These are phyloP conservation scores for Phytophthora brassicae DNA, from an alignment of 352 stramenopile genomes.

Conservation along the genomic window DNA sequence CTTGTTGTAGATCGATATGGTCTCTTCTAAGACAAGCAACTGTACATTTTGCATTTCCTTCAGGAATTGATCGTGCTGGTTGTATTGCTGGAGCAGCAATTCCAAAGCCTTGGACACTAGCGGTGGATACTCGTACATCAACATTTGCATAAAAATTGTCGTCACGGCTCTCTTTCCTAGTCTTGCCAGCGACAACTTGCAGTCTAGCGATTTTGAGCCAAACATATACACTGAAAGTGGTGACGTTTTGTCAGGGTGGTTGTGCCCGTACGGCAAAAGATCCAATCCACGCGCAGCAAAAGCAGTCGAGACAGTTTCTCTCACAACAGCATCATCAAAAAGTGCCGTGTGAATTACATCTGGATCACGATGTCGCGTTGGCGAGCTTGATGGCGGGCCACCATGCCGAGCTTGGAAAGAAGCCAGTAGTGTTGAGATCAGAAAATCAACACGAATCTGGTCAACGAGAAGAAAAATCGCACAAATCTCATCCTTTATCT, in stretches of 20 bases:
- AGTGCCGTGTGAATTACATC: slow-evolving; percentile 30
- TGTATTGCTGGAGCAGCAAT: slow-evolving; percentile 70
- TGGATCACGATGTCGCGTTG: slow-evolving; percentile 19
- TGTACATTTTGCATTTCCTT: slow-evolving; percentile 67
- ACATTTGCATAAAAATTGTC: slow-evolving; percentile 73
- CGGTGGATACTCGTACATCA: slow-evolving; percentile 79
- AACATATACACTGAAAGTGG: slow-evolving; percentile 52
- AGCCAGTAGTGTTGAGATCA: slow-evolving; percentile 59
- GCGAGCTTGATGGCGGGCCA: slow-evolving; percentile 19
- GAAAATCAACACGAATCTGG: slow-evolving; percentile 61
- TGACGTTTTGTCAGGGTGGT: slow-evolving; percentile 41
- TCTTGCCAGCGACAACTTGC: slow-evolving; percentile 55
- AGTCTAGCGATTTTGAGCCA: slow-evolving; percentile 52
- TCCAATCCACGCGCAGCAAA: slow-evolving; percentile 23
- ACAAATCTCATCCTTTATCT: slow-evolving; percentile 78
- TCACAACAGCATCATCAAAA: slow-evolving; percentile 27
- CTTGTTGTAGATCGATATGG: slow-evolving; percentile 66
- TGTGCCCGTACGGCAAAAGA: slow-evolving; percentile 20
- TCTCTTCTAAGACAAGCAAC: slow-evolving; percentile 59
- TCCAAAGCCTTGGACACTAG: slow-evolving; percentile 75
- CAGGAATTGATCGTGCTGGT: slow-evolving; percentile 71
- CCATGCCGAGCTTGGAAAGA: slow-evolving; percentile 43
- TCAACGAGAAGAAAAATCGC: slow-evolving; percentile 61
- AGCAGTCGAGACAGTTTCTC: slow-evolving; percentile 19
- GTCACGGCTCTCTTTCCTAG: slow-evolving; percentile 46